Conservation (phyloP, 257 asterid species). For the Solanum raphanifolium region DNA sequence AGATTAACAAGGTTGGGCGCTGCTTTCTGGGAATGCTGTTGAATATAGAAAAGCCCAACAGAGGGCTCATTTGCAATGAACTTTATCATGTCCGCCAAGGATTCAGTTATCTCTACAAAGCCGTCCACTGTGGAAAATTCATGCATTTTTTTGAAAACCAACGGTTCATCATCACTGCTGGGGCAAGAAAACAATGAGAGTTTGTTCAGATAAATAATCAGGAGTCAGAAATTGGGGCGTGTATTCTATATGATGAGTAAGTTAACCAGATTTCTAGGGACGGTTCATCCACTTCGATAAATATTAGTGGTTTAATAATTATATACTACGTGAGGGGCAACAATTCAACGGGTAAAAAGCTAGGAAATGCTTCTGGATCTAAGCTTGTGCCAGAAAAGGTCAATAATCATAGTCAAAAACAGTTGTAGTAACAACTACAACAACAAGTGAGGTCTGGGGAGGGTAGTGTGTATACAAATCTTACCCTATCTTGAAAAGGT, state of each 20-base stretch:
- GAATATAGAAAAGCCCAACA: constrained; percentile 86
- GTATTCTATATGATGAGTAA: neutral
- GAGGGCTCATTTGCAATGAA: constrained; percentile 96
- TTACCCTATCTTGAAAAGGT: neutral
- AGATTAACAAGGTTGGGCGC: constrained; percentile 62
- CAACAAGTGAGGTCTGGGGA: neutral
- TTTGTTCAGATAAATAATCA: neutral
- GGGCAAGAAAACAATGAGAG: neutral
- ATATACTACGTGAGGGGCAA: neutral
- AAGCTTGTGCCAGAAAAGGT: neutral
- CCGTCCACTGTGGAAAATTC: constrained; percentile 74
- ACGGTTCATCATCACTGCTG: constrained; percentile 70
- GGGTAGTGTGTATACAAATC: neutral
- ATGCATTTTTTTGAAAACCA: constrained; percentile 70
- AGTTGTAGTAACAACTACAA: neutral
- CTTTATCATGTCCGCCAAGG: constrained; percentile 70
- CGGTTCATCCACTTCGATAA: neutral
- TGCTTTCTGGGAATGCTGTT: constrained; percentile 72
- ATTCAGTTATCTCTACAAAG: constrained; percentile 71
- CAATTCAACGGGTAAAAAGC: neutral
- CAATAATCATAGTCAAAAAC: neutral
- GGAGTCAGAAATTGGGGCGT: neutral
- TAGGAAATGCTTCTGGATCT: neutral
- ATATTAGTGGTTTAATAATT: neutral
- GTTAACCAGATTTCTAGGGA: neutral